Conservation (phyloP, 345 rosid species). For the Brassica cretica region DNA sequence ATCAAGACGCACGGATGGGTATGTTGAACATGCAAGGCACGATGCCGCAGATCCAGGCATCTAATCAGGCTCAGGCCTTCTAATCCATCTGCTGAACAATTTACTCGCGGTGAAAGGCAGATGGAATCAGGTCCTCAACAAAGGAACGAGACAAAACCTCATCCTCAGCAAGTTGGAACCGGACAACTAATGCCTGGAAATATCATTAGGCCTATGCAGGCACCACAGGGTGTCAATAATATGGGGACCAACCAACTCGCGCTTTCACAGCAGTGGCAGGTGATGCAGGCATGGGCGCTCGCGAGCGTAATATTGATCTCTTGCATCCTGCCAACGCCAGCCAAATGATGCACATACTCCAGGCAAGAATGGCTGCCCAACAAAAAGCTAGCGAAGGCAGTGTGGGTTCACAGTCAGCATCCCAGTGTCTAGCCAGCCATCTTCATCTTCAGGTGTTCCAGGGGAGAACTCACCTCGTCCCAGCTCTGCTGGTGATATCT, state of each 20-base stretch:
- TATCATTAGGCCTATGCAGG: conserved; percentile 68
- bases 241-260: conserved; percentile 67
- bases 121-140: conserved; percentile 48
- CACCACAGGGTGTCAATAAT: conserved; percentile 61
- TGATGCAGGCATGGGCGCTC: conserved; percentile 78
- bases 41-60: conserved; percentile 46
- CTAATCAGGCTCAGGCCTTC: conserved; percentile 81
- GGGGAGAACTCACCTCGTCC: conserved; percentile 72
- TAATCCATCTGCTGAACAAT: conserved; percentile 64
- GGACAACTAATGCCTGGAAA: conserved; percentile 65
- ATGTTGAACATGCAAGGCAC: conserved; percentile 84
- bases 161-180: conserved; percentile 47
- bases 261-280: conserved; percentile 78
- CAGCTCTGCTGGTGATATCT: conserved; percentile 76
- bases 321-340: conserved; percentile 89
- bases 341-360: conserved; percentile 80
- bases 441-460: conserved; percentile 64
- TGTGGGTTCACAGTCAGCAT: conserved; percentile 50
- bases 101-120: conserved; percentile 44
- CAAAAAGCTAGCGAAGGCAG: conserved; percentile 71
- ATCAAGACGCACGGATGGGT: conserved; percentile 61
- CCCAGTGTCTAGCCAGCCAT: conserved; percentile 70
- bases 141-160: conserved; percentile 49
- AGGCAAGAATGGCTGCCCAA: conserved; percentile 80
- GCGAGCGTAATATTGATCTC: conserved; percentile 81